A percentile compares a stretch with the other conserved stretches of the same genome.
These are phyloP conservation scores for Quercus aquifolioides DNA, from an alignment of 306 rosid genomes.

Conservation along the genomic window DNA sequence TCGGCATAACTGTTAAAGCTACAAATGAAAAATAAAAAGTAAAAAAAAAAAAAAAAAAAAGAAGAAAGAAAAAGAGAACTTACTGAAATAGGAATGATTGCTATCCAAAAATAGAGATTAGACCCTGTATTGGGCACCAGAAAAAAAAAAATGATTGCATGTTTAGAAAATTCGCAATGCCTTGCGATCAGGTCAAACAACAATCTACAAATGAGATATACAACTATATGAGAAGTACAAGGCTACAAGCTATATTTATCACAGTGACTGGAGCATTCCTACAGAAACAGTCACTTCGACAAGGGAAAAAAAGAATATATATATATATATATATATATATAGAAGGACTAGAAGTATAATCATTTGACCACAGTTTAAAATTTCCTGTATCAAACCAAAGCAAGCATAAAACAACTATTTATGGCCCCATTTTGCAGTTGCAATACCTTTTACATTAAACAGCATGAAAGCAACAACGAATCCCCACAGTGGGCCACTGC, in stretches of 20 bases:
- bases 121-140: slow-evolving; percentile 58
- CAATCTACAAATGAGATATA: not conserved
- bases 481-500: slow-evolving; percentile 95
- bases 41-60: slow-evolving; percentile 12
- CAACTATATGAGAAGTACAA: not conserved
- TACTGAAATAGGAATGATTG: slow-evolving; percentile 78
- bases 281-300: slow-evolving; percentile 2
- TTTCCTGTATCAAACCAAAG: not conserved
- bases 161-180: slow-evolving; percentile 20
- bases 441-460: slow-evolving; percentile 82
- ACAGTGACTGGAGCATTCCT: slow-evolving; percentile 5
- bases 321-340: not conserved
- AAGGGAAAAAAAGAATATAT: not conserved
- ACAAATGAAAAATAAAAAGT: slow-evolving; percentile 3
- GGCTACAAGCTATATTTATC: not conserved
- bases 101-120: slow-evolving; percentile 97
- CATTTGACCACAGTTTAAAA: not conserved
- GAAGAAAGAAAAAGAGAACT: slow-evolving; percentile 34
- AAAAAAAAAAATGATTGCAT: not conserved
- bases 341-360: not conserved
- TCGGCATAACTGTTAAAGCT: not conserved
- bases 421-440: slow-evolving; percentile 4
- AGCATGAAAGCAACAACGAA: slow-evolving; percentile 94
- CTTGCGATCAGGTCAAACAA: not conserved
- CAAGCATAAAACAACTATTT: not conserved